Percentiles rank a stretch among this genome's conserved stretches.
phyloP scores from a whole-genome alignment of 2,329 filamentous ascomycete species.

The Cadophora sp. region DNA sequence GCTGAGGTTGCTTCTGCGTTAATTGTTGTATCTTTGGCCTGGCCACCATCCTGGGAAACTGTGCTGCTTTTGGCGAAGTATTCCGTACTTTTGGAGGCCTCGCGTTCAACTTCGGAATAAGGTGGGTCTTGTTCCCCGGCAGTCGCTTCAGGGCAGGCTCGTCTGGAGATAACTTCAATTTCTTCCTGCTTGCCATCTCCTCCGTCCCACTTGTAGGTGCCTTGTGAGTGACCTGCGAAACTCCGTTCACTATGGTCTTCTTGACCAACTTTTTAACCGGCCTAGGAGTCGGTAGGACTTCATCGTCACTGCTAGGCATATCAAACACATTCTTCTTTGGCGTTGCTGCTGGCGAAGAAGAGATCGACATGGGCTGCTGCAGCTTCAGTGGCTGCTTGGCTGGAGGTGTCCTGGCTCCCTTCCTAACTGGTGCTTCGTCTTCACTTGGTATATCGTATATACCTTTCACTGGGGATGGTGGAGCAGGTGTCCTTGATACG shows the following conservation, averaged over 20 bases:
- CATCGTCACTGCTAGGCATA: slow-evolving; percentile 37
- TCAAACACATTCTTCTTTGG: slow-evolving; percentile 34
- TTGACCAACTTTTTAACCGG: slow-evolving; percentile 27
- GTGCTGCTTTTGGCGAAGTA: slow-evolving; percentile 24
- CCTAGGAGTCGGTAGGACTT: slow-evolving; percentile 24
- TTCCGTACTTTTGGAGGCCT: slow-evolving; percentile 20
- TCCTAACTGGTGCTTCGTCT: slow-evolving; percentile 15
- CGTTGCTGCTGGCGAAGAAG: slow-evolving; percentile 14
- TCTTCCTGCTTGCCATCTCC: slow-evolving; percentile 35
- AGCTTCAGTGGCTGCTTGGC: neutral
- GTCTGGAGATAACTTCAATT: slow-evolving; percentile 38
- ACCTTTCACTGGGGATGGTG: slow-evolving; percentile 21
- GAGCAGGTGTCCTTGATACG: slow-evolving; percentile 19
- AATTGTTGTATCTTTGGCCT: slow-evolving; percentile 31
- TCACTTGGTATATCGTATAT: slow-evolving; percentile 24
- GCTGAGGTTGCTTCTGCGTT: slow-evolving; percentile 15
- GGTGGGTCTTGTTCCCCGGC: slow-evolving; percentile 6
- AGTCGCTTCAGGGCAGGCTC: slow-evolving; percentile 3
- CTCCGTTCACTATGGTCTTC: neutral
- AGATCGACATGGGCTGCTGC: neutral
- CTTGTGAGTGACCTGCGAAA: slow-evolving; percentile 14
- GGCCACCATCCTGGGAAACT: slow-evolving; percentile 28
- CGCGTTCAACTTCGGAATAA: slow-evolving; percentile 6
- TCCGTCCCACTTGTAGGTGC: slow-evolving; percentile 7
- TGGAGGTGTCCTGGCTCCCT: neutral